A percentile compares a stretch with the other conserved stretches of the same genome.
Evolutionary conservation across 2,329 filamentous ascomycete genomes (phyloP).

Genomic region (Septoria petroselini): DNA sequence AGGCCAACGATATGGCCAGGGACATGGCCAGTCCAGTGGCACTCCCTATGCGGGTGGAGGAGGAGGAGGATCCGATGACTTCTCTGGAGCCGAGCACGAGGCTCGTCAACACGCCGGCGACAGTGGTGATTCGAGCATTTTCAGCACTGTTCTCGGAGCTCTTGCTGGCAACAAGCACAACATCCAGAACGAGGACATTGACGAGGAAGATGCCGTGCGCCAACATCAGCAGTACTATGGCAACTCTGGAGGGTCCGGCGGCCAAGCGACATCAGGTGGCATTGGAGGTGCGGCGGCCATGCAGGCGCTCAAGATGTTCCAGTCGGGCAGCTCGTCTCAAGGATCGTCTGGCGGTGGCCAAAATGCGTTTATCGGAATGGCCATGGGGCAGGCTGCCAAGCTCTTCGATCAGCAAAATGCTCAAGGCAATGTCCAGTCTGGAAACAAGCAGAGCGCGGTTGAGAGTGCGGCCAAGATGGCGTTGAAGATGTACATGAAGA

Average conservation of each 20-base stretch:
- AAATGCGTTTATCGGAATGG: constrained; percentile 68
- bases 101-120: constrained; percentile 54
- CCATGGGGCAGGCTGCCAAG: constrained; percentile 66
- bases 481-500: constrained; percentile 87
- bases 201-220: constrained; percentile 65
- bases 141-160: constrained; percentile 56
- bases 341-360: constrained; percentile 53
- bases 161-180: constrained; percentile 54
- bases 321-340: constrained; percentile 33
- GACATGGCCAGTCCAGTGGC: constrained; percentile 41
- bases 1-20: constrained; percentile 30
- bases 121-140: constrained; percentile 52
- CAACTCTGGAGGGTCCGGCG: constrained; percentile 48
- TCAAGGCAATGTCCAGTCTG: constrained; percentile 51
- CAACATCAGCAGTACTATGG: constrained; percentile 75
- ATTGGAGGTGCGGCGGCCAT: constrained; percentile 71
- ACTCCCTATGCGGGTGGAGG: constrained; percentile 45
- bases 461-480: constrained; percentile 80
- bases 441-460: constrained; percentile 76
- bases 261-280: constrained; percentile 44
- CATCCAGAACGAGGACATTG: constrained; percentile 52
- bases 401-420: constrained; percentile 60
- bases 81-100: constrained; percentile 53
- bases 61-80: constrained; percentile 48
- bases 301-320: constrained; percentile 77